A percentile compares a stretch with the other conserved stretches of the same genome.
Conservation (phyloP, 345 rosid genomes). For the Erodium maritimum region DNA sequence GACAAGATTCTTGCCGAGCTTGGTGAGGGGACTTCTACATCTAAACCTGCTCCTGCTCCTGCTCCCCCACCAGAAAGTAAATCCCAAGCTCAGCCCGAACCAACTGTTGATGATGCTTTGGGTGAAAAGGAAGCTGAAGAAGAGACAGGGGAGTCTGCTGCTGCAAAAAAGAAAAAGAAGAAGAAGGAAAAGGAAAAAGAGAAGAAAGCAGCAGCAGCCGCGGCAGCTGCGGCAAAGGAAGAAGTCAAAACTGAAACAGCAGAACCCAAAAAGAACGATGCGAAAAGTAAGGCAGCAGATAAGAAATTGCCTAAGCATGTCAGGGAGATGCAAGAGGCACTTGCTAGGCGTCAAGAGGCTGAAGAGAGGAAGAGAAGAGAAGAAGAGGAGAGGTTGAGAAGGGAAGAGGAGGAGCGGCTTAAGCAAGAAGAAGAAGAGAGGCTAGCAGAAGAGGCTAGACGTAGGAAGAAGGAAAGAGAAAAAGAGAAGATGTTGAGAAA, state of each 20-base stretch:
- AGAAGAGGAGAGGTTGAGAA: slow-evolving; percentile 76
- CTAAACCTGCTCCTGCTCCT: slow-evolving; percentile 25
- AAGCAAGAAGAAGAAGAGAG: slow-evolving; percentile 78
- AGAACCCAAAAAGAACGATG: slow-evolving; percentile 52
- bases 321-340: slow-evolving; percentile 91
- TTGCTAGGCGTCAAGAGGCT: slow-evolving; percentile 67
- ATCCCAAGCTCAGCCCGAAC: slow-evolving; percentile 37
- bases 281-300: slow-evolving; percentile 68
- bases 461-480: slow-evolving; percentile 73
- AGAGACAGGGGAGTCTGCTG: slow-evolving; percentile 56
- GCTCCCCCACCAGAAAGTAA: slow-evolving; percentile 36
- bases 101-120: slow-evolving; percentile 22
- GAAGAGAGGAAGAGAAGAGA: slow-evolving; percentile 76
- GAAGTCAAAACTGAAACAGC: slow-evolving; percentile 35
- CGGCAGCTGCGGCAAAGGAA: slow-evolving; percentile 18
- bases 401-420: slow-evolving; percentile 81
- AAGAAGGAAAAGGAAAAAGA: slow-evolving; percentile 77
- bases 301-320: slow-evolving; percentile 90
- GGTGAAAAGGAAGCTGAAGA: slow-evolving; percentile 71
- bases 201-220: slow-evolving; percentile 36
- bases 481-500: slow-evolving; percentile 78
- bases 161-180: slow-evolving; percentile 85
- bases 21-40: slow-evolving; percentile 39
- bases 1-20: slow-evolving; percentile 89
- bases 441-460: slow-evolving; percentile 92